Evolutionary conservation across 768 basidiomycete species (phyloP), one percentile per base, ranked within the genome.

Genomic region (Tricholoma sp.): DNA sequence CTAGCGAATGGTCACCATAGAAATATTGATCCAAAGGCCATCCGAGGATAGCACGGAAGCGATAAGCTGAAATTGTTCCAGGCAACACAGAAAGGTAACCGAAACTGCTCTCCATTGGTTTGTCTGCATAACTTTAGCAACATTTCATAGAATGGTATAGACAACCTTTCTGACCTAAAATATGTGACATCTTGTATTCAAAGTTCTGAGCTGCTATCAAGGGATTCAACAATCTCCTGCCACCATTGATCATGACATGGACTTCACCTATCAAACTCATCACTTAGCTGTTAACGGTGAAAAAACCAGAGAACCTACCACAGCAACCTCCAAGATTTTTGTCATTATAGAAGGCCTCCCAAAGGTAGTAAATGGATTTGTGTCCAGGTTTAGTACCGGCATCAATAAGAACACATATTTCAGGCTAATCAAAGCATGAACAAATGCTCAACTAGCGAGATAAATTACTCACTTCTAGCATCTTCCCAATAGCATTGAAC

Each of bases 151-250:
- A 27, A 11, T 16, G 19, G 8, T 10, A 49, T 19, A 52, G 11
- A 10, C 27, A 31, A 56, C 76, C 10, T 22, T 47, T 19, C 19
- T 54, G 63, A 85, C 87, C 89, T 27, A 98, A 78, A 67, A 98
- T 97, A 72, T 98, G 97, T 46, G 92, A 94, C 91, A 98, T 96
- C 75, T 94, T 97, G 76, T 97, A 97, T 74, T 95, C 94, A 64
- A 95, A 95, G 73, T 98, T 97, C 71, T 98, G 95, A 14, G 95
- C 94, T 7, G 95, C 95, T 29, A 98, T 82, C 50, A 94, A 75
- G 18, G 93, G 95, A 66, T 98, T 98, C 59, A 98, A 70, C 22
- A 98, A 82, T 71, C 97, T 97, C 72, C 72, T 86, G 45, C 94
- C 94, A 14, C 92, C 91, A 70, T 94, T 84, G 65, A 96, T 90